Percentiles rank a stretch among this genome's conserved stretches.
phyloP scores from a whole-genome alignment of 176 grass and related monocot species.

The Pontederia paniculata region DNA sequence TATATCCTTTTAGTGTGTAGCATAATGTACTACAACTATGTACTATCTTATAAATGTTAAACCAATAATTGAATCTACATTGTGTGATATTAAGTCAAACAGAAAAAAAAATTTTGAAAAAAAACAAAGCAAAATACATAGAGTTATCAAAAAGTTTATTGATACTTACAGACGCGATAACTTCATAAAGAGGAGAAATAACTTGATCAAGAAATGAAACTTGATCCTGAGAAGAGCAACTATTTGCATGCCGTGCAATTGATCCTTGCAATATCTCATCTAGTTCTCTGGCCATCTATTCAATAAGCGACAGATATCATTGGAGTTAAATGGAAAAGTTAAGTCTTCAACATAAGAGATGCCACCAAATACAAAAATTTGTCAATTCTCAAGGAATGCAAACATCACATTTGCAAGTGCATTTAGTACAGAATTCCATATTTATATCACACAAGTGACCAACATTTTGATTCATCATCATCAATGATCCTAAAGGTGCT shows the following conservation, averaged over 20 bases:
- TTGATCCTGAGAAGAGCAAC: conserved; percentile 37
- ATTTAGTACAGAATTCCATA: too few relatives aligned
- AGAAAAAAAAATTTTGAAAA: not conserved
- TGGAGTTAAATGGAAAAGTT: not conserved
- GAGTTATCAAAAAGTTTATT: not conserved
- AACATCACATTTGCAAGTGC: too few relatives aligned
- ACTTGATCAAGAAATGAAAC: conserved; percentile 84
- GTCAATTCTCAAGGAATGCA: too few relatives aligned
- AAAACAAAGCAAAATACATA: not conserved
- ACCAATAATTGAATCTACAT: too few relatives aligned
- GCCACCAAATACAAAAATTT: not conserved
- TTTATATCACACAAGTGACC: too few relatives aligned
- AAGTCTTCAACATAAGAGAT: conserved; percentile 14
- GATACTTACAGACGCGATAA: conserved; percentile 59
- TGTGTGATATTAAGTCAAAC: too few relatives aligned
- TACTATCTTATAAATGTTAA: too few relatives aligned
- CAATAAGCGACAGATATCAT: conserved; percentile 18
- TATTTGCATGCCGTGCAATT: conserved; percentile 43
- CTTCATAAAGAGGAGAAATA: conserved; percentile 77
- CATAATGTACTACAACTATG: too few relatives aligned
- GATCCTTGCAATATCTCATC: conserved; percentile 51
- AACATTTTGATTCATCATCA: too few relatives aligned
- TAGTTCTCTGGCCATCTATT: conserved; percentile 70
- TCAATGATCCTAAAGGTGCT: too few relatives aligned
- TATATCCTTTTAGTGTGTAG: too few relatives aligned